These are phyloP conservation scores for Fusarium hainanense DNA, from an alignment of 2,329 filamentous ascomycete genomes.

Conservation along the genomic window DNA sequence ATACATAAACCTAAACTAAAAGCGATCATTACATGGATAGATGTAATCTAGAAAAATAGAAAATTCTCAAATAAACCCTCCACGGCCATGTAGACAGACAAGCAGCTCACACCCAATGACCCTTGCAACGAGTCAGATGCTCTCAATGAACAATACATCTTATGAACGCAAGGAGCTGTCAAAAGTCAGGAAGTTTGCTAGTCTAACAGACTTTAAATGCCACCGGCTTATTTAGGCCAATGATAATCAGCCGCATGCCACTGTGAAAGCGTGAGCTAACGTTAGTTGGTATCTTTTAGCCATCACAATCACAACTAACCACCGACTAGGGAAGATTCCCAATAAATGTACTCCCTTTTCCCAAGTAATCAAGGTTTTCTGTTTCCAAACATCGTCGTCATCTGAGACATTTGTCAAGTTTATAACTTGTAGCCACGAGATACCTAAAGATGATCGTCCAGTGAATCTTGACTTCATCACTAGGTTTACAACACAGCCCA, in stretches of 20 bases:
- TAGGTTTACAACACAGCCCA: not conserved
- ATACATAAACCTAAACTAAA: not conserved
- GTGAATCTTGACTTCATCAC: slow-evolving; percentile 8
- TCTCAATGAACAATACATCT: not conserved
- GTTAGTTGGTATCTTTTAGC: not conserved
- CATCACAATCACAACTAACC: not conserved
- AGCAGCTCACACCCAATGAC: not conserved
- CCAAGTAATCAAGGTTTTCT: not conserved
- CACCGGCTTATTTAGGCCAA: not conserved
- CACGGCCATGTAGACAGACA: not conserved
- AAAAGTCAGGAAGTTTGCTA: not conserved
- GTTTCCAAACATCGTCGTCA: not conserved
- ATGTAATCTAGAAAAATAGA: not conserved
- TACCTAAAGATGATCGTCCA: not conserved
- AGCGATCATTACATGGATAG: not conserved
- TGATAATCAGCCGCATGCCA: not conserved
- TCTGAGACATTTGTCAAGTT: not conserved
- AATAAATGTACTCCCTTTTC: not conserved
- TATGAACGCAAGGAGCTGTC: not conserved
- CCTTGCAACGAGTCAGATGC: not conserved
- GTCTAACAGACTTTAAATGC: not conserved
- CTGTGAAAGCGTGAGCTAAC: not conserved
- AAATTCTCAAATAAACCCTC: not conserved
- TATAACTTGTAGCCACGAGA: not conserved
- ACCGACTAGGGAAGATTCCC: not conserved